These are phyloP conservation scores for Aspergillus niger DNA, from an alignment of 2,329 filamentous ascomycete species.

Conservation along the genomic window DNA sequence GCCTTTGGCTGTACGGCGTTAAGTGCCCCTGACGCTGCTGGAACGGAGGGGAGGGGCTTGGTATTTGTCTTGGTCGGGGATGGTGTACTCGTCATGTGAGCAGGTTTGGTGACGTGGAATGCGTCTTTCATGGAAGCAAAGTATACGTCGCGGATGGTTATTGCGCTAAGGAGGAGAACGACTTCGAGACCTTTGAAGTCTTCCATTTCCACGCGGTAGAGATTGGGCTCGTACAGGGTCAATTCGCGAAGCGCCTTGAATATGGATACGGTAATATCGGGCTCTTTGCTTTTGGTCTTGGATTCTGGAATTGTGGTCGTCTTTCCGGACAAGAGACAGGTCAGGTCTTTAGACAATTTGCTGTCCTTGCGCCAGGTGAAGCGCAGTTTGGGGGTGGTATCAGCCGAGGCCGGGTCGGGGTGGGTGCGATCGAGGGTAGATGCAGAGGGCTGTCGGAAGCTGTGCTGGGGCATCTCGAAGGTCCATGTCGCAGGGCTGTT, in stretches of 20 bases:
- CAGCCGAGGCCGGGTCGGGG: conserved; percentile 58
- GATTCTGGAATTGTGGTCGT: conserved; percentile 62
- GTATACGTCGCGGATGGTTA: conserved; percentile 64
- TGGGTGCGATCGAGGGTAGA: conserved; percentile 76
- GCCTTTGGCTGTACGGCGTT: not conserved
- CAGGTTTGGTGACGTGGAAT: conserved; percentile 66
- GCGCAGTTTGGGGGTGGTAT: conserved; percentile 69
- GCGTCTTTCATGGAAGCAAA: conserved; percentile 68
- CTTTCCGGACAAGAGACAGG: conserved; percentile 81
- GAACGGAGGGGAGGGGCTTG: conserved; percentile 26
- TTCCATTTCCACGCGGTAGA: conserved; percentile 86
- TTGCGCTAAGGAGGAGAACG: conserved; percentile 64
- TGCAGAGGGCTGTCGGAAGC: conserved; percentile 76
- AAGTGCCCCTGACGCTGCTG: conserved; percentile 6
- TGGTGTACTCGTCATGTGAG: conserved; percentile 7
- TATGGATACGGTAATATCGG: conserved; percentile 91
- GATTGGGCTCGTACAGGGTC: conserved; percentile 90
- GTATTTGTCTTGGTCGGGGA: not conserved
- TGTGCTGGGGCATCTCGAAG: conserved; percentile 85
- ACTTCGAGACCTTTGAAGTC: conserved; percentile 92
- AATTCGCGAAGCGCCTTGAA: conserved; percentile 75
- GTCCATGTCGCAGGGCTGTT: conserved; percentile 81
- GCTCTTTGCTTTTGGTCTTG: conserved; percentile 80
- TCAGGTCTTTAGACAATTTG: conserved; percentile 81
- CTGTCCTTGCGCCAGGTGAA: conserved; percentile 92